phyloP scores from a whole-genome alignment of 495 filamentous ascomycete genomes.

The Aspergillus hancockii region DNA sequence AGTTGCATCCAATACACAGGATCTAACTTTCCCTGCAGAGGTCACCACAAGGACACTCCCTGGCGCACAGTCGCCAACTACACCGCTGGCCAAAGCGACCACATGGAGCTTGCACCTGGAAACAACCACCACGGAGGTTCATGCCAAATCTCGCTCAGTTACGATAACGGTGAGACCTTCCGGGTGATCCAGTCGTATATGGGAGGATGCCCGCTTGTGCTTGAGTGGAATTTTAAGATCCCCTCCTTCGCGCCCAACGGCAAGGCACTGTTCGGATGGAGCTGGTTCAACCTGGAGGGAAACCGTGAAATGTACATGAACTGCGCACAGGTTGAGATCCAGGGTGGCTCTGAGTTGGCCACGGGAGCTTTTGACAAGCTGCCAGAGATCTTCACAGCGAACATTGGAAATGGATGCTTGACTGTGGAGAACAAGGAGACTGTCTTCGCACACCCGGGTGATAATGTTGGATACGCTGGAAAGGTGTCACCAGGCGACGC shows the following conservation, averaged over 20 bases:
- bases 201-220: conserved; percentile 39
- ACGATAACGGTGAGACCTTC: conserved; percentile 31
- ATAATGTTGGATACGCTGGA: neutral
- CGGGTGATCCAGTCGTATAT: conserved; percentile 37
- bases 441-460: neutral
- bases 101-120: conserved; percentile 55
- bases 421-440: conserved; percentile 3
- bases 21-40: conserved; percentile 6
- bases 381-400: conserved; percentile 61
- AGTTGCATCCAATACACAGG: neutral
- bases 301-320: conserved; percentile 69
- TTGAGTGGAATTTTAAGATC: conserved; percentile 61
- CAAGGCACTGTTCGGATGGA: conserved; percentile 54
- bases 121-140: conserved; percentile 45
- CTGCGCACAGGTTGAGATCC: conserved; percentile 55
- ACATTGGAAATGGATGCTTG: conserved; percentile 35
- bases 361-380: conserved; percentile 21
- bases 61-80: conserved; percentile 7
- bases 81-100: conserved; percentile 54
- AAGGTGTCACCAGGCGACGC: neutral
- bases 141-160: conserved; percentile 42
- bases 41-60: conserved; percentile 1
- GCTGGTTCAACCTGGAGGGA: conserved; percentile 64
- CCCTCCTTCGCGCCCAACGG: conserved; percentile 60
- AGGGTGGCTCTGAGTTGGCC: conserved; percentile 32